Evolutionary conservation across 1,139 yeast species (phyloP).

Genomic region (Suhomyces choctaworum): DNA sequence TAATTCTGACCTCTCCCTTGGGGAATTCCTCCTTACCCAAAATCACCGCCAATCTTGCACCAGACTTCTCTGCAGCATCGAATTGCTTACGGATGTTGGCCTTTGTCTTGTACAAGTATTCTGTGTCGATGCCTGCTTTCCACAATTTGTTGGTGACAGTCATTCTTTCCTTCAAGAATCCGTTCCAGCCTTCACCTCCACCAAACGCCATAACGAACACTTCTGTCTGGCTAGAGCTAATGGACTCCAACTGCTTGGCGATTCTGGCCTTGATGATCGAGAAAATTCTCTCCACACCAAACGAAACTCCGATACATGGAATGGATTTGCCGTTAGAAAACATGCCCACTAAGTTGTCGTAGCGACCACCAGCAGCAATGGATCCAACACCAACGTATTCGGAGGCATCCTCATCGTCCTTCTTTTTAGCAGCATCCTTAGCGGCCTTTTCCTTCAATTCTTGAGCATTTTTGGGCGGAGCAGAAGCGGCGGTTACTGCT

Average conservation of each 20-base stretch:
- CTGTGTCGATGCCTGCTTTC: slow-evolving; percentile 87
- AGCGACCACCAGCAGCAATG: slow-evolving; percentile 98
- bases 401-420: slow-evolving; percentile 73
- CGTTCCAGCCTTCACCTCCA: slow-evolving; percentile 95
- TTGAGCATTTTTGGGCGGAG: slow-evolving; percentile 82
- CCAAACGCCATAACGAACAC: slow-evolving; percentile 97
- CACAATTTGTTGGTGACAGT: slow-evolving; percentile 75
- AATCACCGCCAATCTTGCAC: slow-evolving; percentile 87
- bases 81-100: slow-evolving; percentile 95
- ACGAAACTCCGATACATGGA: slow-evolving; percentile 96
- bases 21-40: slow-evolving; percentile 91
- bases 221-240: slow-evolving; percentile 85
- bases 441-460: slow-evolving; percentile 59
- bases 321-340: slow-evolving; percentile 89
- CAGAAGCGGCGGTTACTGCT: slow-evolving; percentile 91
- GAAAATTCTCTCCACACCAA: slow-evolving; percentile 93
- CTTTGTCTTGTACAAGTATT: slow-evolving; percentile 86
- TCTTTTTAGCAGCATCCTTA: slow-evolving; percentile 17
- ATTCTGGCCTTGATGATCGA: slow-evolving; percentile 82
- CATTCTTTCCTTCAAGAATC: slow-evolving; percentile 92
- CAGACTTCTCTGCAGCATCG: slow-evolving; percentile 94
- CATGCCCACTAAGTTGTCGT: slow-evolving; percentile 95
- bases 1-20: slow-evolving; percentile 79
- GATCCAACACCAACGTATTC: slow-evolving; percentile 98
- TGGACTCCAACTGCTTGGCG: slow-evolving; percentile 50